Evolutionary conservation across 768 basidiomycete species (phyloP).

Genomic region (Lentinula lateritia): DNA sequence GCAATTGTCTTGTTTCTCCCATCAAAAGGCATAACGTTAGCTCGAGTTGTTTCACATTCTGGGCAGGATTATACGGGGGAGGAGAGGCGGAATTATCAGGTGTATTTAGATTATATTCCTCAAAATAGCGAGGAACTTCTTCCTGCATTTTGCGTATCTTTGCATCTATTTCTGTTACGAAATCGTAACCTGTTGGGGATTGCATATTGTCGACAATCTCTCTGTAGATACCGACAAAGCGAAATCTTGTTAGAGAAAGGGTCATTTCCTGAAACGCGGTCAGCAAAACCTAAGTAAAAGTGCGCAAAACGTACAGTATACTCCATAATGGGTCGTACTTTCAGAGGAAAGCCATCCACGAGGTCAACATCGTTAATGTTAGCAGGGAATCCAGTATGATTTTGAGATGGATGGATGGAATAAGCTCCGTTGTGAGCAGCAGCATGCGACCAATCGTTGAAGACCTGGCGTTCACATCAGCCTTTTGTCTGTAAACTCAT

Average conservation of each 20-base stretch:
- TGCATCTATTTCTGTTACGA: constrained; percentile 16
- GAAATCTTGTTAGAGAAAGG: constrained; percentile 16
- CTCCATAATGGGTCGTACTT: constrained; percentile 10
- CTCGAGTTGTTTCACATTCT: constrained; percentile 13
- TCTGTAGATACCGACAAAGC: constrained; percentile 17
- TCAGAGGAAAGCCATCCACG: constrained; percentile 13
- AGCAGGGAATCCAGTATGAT: constrained; percentile 20
- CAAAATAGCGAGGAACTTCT: constrained; percentile 14
- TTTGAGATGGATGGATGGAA: constrained; percentile 21
- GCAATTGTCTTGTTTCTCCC: constrained; percentile 18
- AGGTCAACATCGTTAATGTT: constrained; percentile 21
- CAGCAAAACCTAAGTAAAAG: too few relatives aligned
- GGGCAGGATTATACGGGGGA: background rate
- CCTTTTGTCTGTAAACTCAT: background rate
- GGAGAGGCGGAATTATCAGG: background rate
- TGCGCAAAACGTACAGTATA: constrained; percentile 13
- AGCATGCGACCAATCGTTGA: constrained; percentile 22
- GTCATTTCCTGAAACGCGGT: constrained; percentile 17
- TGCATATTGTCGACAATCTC: constrained; percentile 20
- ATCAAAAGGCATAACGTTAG: constrained; percentile 19
- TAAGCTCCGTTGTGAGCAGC: constrained; percentile 21
- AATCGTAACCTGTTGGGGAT: constrained; percentile 17
- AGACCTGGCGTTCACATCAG: constrained; percentile 11
- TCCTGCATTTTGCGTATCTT: constrained; percentile 13
- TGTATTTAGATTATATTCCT: background rate